These are phyloP conservation scores for Aquilaria sinensis DNA, from an alignment of 345 rosid species.

Conservation along the genomic window DNA sequence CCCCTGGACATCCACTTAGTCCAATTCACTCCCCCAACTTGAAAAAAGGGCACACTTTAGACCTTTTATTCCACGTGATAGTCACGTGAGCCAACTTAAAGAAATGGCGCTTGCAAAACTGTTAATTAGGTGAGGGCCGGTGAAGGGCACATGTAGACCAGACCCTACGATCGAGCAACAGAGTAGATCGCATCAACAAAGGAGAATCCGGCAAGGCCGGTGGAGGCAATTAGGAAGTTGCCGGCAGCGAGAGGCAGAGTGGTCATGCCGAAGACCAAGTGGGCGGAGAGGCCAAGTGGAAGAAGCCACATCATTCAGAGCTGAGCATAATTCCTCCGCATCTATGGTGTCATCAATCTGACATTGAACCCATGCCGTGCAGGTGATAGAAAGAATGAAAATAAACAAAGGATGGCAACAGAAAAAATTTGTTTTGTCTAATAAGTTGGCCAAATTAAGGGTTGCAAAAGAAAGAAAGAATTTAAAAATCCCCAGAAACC, in stretches of 20 bases:
- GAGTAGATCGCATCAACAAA: constrained; percentile 80
- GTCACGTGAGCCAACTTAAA: no score
- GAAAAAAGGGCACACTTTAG: no score
- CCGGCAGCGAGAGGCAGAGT: constrained; percentile 61
- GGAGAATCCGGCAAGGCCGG: constrained; percentile 81
- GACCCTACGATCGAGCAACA: constrained; percentile 49
- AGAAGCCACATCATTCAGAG: constrained; percentile 63
- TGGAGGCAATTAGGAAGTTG: constrained; percentile 74
- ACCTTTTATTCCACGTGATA: no score
- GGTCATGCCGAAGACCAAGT: constrained; percentile 74
- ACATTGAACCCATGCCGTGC: constrained; percentile 41
- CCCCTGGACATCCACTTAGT: no score
- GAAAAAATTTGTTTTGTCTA: neutral
- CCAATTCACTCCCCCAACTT: no score
- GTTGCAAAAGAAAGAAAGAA: no score
- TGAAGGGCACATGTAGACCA: constrained; percentile 4
- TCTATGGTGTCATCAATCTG: constrained; percentile 47
- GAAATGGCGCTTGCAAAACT: no score
- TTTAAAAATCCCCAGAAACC: no score
- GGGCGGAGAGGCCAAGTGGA: constrained; percentile 76
- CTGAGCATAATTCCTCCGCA: constrained; percentile 61
- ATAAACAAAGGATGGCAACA: constrained; percentile 9
- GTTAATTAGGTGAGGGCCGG: no score
- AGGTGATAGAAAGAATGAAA: constrained; percentile 60
- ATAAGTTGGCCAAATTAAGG: no score